Evolutionary conservation across 73 alveolate genomes (phyloP).

Genomic region (Tetrahymena malaccensis): DNA sequence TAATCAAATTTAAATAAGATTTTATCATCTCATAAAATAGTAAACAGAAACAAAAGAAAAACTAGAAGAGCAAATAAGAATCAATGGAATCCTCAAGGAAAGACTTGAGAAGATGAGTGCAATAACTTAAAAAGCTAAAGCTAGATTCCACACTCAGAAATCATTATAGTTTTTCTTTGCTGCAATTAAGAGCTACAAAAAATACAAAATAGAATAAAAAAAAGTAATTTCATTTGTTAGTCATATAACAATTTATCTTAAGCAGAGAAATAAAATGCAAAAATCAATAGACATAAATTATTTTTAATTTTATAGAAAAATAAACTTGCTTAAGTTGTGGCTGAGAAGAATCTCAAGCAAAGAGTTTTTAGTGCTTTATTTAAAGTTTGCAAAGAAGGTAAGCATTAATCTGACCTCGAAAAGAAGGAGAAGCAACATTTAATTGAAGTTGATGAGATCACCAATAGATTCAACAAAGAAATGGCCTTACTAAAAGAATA

Average conservation of each 20-base stretch:
- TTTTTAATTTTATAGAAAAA: background rate
- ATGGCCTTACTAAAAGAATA: slow-evolving; percentile 75
- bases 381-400: background rate
- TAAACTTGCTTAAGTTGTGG: slow-evolving; percentile 4
- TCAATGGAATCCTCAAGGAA: slow-evolving; percentile 25
- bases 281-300: slow-evolving; percentile 1
- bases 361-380: slow-evolving; percentile 8
- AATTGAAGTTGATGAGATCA: slow-evolving; percentile 37
- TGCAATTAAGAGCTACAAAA: slow-evolving; percentile 42
- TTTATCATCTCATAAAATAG: background rate
- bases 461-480: slow-evolving; percentile 77
- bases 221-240: background rate
- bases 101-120: slow-evolving; percentile 53
- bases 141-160: slow-evolving; percentile 18
- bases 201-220: slow-evolving; percentile 45
- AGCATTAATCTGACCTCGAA: slow-evolving; percentile 4
- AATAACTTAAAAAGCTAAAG: slow-evolving; percentile 51
- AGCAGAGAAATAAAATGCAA: background rate
- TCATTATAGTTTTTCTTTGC: slow-evolving; percentile 36
- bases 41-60: slow-evolving; percentile 80
- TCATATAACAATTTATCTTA: no score
- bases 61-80: slow-evolving; percentile 63
- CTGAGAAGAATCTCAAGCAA: slow-evolving; percentile 9
- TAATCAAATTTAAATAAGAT: no score
- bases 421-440: slow-evolving; percentile 6